Base-by-base conservation (phyloP, 164 flowering plant species). In the Magnolia sinica region DNA sequence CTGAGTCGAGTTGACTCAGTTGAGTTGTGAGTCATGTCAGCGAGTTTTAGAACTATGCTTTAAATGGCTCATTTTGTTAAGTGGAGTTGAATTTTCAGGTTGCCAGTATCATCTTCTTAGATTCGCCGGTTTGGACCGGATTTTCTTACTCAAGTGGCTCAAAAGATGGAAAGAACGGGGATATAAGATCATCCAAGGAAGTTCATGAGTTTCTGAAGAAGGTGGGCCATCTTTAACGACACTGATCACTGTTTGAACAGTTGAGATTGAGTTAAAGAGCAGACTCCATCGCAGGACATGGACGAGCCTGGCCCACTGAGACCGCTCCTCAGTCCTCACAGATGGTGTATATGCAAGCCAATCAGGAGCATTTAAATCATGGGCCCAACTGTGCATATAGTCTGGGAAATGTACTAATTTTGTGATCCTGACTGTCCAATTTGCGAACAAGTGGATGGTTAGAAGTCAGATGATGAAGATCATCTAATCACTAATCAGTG, bases 101-200 rank as follows among this genome's bases (percentile, higher is more conserved):
- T 3, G 64, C 79, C 22, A 77, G 55, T 29, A 70, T 82, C 27
- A 77, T 82, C 23, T 79, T 76, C 64, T 1, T 82, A 4, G 84
- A 82, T 49, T 14, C 75, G 29, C 84, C 84, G 0, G 78, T 68
- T 27, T 71, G 80, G 37, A 65, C 82, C 50, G 84, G 84, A 7
- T 82, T 82, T 59, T 74, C 82, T 13, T 82, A 76, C 58, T 75
- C 80, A n/a, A 77, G 45, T 18, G 65, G 29, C 16, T 7, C 72
- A 8, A 70, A n/a, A 4, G 50, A 68, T 45, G 52, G n/a, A 0
- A 10, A 19, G 27, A 73, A 55, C 0, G 64, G 71, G 0, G 88
- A 82, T 18, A 22, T 13, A 0, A 14, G 70, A 68, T 70, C 85
- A 16, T 61, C 64, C 0, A 8, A n/a, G 0, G 75, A 83, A 0